Conservation (phyloP, 2,329 filamentous ascomycete species). For the Cladophialophora psammophila region DNA sequence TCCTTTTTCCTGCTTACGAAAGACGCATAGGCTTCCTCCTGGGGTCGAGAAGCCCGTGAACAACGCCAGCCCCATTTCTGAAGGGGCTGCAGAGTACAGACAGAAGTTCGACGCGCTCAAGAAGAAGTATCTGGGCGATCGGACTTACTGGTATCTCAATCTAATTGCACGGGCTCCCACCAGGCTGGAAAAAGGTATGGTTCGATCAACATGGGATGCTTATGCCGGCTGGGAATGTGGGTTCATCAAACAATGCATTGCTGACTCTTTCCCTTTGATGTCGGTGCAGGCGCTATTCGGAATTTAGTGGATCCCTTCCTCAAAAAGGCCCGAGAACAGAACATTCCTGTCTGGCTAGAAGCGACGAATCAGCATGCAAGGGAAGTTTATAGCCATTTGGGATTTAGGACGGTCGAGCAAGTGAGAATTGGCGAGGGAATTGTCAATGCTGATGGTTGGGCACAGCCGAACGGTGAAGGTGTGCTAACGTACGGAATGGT, state of each 20-base stretch:
- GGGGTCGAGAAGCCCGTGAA: constrained; percentile 26
- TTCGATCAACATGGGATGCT: not conserved
- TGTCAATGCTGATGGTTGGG: constrained; percentile 31
- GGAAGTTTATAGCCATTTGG: constrained; percentile 37
- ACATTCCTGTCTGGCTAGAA: constrained; percentile 38
- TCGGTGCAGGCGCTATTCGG: constrained; percentile 28
- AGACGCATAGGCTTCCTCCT: constrained; percentile 25
- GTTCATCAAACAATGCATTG: not conserved
- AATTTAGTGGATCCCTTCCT: constrained; percentile 35
- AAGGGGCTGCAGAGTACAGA: constrained; percentile 25
- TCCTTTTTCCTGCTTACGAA: not conserved
- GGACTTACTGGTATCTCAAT: constrained; percentile 32
- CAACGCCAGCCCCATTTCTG: not conserved
- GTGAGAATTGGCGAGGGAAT: constrained; percentile 32
- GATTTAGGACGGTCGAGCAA: constrained; percentile 32
- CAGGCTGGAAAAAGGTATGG: constrained; percentile 28
- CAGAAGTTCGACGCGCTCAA: constrained; percentile 27
- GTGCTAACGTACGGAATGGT: constrained; percentile 28
- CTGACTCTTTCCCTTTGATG: not conserved
- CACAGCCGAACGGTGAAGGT: constrained; percentile 23
- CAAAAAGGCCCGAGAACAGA: constrained; percentile 28
- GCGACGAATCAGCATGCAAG: constrained; percentile 33
- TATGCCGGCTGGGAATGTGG: not conserved
- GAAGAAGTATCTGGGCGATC: constrained; percentile 27
- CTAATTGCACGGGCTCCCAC: constrained; percentile 28